phyloP scores from a whole-genome alignment of 768 basidiomycete species.

The Auricularia sp. region DNA sequence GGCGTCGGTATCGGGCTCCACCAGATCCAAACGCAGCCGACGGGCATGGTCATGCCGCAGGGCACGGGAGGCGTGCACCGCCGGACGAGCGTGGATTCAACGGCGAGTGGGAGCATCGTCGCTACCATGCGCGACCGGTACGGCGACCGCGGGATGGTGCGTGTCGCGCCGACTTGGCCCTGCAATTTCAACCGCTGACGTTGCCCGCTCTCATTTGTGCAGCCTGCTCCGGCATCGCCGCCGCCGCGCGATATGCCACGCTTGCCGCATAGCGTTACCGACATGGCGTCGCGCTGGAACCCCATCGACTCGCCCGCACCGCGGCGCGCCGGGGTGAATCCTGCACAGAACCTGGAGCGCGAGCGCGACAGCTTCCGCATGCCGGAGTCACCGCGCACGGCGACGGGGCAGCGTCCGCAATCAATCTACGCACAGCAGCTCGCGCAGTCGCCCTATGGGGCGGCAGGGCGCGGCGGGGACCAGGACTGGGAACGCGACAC shows the following conservation, averaged over 20 bases:
- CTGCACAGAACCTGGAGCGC: neutral
- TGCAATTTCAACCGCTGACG: neutral
- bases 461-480: constrained; percentile 1
- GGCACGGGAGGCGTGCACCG: neutral
- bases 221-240: constrained; percentile 46
- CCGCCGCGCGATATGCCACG: constrained; percentile 53
- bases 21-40: neutral
- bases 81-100: constrained; percentile 35
- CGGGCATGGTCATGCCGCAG: neutral
- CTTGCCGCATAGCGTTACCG: constrained; percentile 51
- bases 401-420: neutral
- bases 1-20: neutral
- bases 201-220: neutral
- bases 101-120: constrained; percentile 49
- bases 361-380: neutral
- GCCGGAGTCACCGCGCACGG: neutral
- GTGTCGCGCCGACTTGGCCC: neutral
- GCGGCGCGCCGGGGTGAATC: neutral
- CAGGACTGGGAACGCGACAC: constrained; percentile 26
- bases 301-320: constrained; percentile 27
- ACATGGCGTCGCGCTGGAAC: constrained; percentile 56
- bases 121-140: constrained; percentile 62
- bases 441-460: too few species aligned
- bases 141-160: constrained; percentile 34
- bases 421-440: neutral